Evolutionary conservation across 2,329 filamentous ascomycete species (phyloP).

Genomic region (Arthrocladium fulminans): DNA sequence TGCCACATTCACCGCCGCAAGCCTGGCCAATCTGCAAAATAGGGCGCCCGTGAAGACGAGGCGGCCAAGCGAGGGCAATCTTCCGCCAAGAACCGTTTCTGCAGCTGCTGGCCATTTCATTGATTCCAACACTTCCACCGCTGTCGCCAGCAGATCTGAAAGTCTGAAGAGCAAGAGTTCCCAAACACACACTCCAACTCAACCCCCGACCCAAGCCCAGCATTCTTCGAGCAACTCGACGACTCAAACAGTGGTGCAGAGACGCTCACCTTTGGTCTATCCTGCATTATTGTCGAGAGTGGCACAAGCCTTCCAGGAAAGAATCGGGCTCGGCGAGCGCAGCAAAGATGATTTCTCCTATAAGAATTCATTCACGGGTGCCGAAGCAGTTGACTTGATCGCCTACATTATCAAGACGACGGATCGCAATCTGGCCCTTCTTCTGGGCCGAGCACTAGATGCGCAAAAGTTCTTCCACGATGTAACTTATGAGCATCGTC

Average conservation of each 20-base stretch:
- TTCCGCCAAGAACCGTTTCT: conserved; percentile 63
- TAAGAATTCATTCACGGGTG: conserved; percentile 92
- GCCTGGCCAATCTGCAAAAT: conserved; percentile 17
- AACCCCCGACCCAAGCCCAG: conserved; percentile 50
- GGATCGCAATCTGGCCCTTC: conserved; percentile 83
- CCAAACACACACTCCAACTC: no score
- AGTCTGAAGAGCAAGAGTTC: conserved; percentile 48
- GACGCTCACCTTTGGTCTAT: conserved; percentile 76
- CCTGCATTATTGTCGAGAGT: conserved; percentile 90
- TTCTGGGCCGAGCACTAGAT: conserved; percentile 84
- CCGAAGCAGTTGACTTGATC: conserved; percentile 90
- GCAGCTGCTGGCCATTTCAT: conserved; percentile 62
- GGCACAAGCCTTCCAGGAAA: conserved; percentile 81
- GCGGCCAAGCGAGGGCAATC: conserved; percentile 36
- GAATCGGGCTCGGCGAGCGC: conserved; percentile 75
- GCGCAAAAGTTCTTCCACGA: conserved; percentile 99
- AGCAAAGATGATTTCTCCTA: conserved; percentile 96
- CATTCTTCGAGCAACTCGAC: conserved; percentile 48
- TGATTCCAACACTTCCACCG: conserved; percentile 43
- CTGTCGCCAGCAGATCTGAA: conserved; percentile 47
- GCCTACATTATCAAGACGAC: conserved; percentile 96
- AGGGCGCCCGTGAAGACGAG: conserved; percentile 25
- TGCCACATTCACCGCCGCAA: conserved; percentile 19
- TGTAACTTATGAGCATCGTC: conserved; percentile 91
- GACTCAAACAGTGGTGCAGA: conserved; percentile 54